phyloP scores from a whole-genome alignment of 257 asterid genomes.

The Penstemon newberryi region DNA sequence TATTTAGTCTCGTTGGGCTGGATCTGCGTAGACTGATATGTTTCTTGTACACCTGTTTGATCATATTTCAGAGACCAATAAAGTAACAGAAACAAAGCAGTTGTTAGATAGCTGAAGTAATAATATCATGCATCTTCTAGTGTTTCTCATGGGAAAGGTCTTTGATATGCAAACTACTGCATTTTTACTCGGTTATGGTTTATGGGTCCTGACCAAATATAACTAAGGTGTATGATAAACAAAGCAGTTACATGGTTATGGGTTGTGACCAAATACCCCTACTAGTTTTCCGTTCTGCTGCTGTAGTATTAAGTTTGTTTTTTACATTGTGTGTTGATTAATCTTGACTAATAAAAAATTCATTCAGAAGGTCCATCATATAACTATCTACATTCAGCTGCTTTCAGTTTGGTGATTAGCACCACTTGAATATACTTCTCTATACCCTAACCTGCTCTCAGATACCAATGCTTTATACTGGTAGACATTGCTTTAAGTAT shows the following conservation, averaged over 20 bases:
- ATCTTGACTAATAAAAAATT: neutral
- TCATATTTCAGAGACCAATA: neutral
- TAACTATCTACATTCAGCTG: neutral
- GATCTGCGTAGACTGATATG: slow-evolving; percentile 2
- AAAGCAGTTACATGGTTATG: neutral
- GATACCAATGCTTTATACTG: neutral
- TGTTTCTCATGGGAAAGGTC: neutral
- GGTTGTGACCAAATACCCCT: neutral
- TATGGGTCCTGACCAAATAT: too few relatives aligned
- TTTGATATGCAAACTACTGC: neutral
- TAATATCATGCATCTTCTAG: neutral
- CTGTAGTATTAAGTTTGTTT: neutral
- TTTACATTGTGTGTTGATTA: neutral
- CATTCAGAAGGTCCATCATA: neutral
- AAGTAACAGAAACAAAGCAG: neutral
- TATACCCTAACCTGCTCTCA: slow-evolving; percentile 8
- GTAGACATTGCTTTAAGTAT: slow-evolving; percentile 16
- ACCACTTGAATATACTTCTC: neutral
- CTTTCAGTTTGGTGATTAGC: slow-evolving; percentile 6
- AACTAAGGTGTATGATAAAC: too few relatives aligned
- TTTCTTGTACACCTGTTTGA: neutral
- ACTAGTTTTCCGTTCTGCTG: neutral
- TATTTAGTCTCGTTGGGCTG: neutral
- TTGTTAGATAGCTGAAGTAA: too few relatives aligned
- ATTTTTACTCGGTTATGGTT: neutral